Evolutionary conservation across 2,329 filamentous ascomycete species (phyloP).

Genomic region (Microsporum ferrugineum): DNA sequence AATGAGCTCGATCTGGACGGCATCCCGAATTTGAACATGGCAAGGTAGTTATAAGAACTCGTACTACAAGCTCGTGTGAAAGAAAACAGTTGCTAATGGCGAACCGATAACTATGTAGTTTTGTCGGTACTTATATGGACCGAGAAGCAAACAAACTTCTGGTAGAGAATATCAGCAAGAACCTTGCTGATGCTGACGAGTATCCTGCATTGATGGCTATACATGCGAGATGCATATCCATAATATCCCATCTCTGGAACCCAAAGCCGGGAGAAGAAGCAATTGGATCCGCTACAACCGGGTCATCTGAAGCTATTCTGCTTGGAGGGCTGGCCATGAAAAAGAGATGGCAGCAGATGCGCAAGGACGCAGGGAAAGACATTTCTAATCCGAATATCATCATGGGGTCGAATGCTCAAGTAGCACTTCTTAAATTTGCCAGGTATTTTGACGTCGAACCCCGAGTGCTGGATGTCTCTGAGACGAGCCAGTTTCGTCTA

Average conservation of each 20-base stretch:
- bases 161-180: conserved; percentile 58
- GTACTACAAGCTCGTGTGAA: not conserved
- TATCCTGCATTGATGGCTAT: conserved; percentile 51
- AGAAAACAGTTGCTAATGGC: not conserved
- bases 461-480: conserved; percentile 51
- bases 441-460: conserved; percentile 64
- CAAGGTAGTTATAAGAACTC: conserved; percentile 31
- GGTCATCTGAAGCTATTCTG: conserved; percentile 60
- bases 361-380: conserved; percentile 50
- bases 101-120: conserved; percentile 31
- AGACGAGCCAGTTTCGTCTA: conserved; percentile 49
- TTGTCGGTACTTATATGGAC: conserved; percentile 64
- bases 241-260: conserved; percentile 56
- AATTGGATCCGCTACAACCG: conserved; percentile 58
- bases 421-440: conserved; percentile 61
- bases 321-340: conserved; percentile 64
- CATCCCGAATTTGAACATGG: conserved; percentile 56
- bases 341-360: conserved; percentile 57
- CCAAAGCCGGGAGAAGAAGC: conserved; percentile 51
- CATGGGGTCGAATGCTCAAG: conserved; percentile 64
- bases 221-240: conserved; percentile 57
- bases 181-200: conserved; percentile 59
- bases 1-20: conserved; percentile 56
- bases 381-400: conserved; percentile 57
- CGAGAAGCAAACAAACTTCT: conserved; percentile 53